Base-by-base conservation (phyloP, 108 stramenopile genomes). In the Nannochloropsis granulata region DNA sequence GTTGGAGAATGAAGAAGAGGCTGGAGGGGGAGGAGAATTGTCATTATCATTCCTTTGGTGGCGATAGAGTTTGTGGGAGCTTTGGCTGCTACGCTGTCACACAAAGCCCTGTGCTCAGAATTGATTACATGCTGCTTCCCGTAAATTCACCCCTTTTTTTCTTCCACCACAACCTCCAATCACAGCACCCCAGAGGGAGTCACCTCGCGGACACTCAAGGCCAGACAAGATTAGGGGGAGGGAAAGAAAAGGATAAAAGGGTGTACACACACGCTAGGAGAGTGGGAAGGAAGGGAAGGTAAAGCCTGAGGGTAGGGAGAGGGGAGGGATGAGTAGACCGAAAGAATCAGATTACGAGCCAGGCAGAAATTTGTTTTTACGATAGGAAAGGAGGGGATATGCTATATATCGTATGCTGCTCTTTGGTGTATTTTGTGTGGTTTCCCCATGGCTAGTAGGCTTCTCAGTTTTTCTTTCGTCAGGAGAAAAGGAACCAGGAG, bases 151-250 rank as follows among this genome's bases (percentile, higher is more conserved):
- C 25, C 24, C 24, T 80, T 21, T 80, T 24, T 80, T 10, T 7
- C 0, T 71, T 11, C 56, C n/a, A n/a, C n/a, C n/a, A n/a, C n/a
- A n/a, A n/a, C n/a, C n/a, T 10, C 0, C 9, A 71, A 71, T n/a
- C n/a, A 71, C 56, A 80, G 79, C 11, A 80, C 79, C 13, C 79
- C 87, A 13, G 84, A 88, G 25, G 87, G 87, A 2, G 81, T 88
- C 24, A 84, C 81, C 56, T 84, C 87, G 23, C 83, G 84, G 84
- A 84, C 84, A 25, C 84, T 88, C 78, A 88, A 88, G 84, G 71
- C 83, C 46, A 43, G 86, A 83, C 86, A 87, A 83, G 86, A 87
- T 80, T 87, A 87, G 42, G 8, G n/a, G 79, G 24, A 24, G 3
- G 56, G 21, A 71, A 16, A 71, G 56, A 16, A 71, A 34, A 71